A percentile compares a stretch with the other conserved stretches of the same genome.
Conservation (phyloP, 257 asterid genomes). For the Primulina huaijiensis region DNA sequence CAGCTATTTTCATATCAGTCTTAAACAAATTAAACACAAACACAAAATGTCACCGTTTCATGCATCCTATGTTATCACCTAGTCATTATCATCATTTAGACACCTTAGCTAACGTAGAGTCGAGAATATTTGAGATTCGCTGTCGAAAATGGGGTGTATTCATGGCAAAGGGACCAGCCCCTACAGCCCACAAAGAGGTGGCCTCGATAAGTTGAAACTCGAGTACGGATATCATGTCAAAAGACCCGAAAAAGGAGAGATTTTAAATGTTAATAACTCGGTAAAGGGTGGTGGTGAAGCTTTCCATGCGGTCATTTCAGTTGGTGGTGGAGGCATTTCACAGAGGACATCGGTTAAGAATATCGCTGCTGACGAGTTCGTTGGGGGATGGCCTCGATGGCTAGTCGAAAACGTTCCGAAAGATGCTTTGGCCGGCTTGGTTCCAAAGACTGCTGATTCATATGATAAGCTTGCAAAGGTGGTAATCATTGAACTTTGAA, state of each 20-base stretch:
- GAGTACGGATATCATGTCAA: background rate
- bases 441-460: background rate
- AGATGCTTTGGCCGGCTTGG: background rate
- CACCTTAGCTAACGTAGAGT: background rate
- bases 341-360: background rate
- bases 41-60: conserved; percentile 11
- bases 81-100: conserved; percentile 21
- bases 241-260: background rate
- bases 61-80: background rate
- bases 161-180: background rate
- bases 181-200: background rate
- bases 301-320: background rate
- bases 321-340: background rate
- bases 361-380: background rate
- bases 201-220: background rate
- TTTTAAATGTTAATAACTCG: background rate
- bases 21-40: background rate
- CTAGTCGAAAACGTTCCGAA: background rate
- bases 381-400: background rate
- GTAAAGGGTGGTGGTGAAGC: background rate
- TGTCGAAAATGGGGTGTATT: background rate
- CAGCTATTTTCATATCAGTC: background rate
- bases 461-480: background rate
- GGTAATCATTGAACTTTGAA: background rate
- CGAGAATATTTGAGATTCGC: background rate